These are phyloP conservation scores for Aspergillus diversus DNA, from an alignment of 495 filamentous ascomycete genomes.

Conservation along the genomic window DNA sequence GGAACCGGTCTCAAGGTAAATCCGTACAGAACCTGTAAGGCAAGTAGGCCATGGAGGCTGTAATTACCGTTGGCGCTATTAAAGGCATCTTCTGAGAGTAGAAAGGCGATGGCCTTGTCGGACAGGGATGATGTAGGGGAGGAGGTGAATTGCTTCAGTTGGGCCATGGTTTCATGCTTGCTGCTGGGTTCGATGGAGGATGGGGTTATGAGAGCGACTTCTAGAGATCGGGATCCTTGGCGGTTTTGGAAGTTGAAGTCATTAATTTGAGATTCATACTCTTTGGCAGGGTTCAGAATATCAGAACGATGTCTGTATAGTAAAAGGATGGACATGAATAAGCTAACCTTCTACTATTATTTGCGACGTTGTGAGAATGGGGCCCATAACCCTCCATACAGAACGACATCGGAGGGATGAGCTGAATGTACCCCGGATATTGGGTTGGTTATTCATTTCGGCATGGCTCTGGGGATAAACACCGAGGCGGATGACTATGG, in stretches of 20 bases:
- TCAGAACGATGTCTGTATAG: background rate
- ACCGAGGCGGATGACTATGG: background rate
- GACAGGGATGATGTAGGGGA: constrained; percentile 32
- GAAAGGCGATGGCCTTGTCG: constrained; percentile 55
- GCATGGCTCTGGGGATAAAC: background rate
- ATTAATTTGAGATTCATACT: constrained; percentile 9
- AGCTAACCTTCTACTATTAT: constrained; percentile 51
- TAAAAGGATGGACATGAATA: background rate
- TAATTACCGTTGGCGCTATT: constrained; percentile 20
- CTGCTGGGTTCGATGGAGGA: constrained; percentile 38
- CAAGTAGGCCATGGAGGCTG: constrained; percentile 30
- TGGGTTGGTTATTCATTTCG: constrained; percentile 13
- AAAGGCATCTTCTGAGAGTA: constrained; percentile 43
- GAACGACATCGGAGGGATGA: constrained; percentile 55
- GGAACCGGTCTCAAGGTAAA: background rate
- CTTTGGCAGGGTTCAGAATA: constrained; percentile 9
- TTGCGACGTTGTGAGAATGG: constrained; percentile 41
- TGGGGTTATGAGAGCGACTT: constrained; percentile 57
- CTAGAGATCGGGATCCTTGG: constrained; percentile 29
- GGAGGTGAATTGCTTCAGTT: constrained; percentile 53
- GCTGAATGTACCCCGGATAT: constrained; percentile 51
- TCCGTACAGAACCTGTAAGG: constrained; percentile 38
- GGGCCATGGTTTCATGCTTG: constrained; percentile 33
- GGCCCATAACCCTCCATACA: constrained; percentile 52
- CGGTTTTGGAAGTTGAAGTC: constrained; percentile 25